A percentile compares a stretch with the other conserved stretches of the same genome.
phyloP scores from a whole-genome alignment of 2,329 filamentous ascomycete species.

The Hypoxylon sp. region DNA sequence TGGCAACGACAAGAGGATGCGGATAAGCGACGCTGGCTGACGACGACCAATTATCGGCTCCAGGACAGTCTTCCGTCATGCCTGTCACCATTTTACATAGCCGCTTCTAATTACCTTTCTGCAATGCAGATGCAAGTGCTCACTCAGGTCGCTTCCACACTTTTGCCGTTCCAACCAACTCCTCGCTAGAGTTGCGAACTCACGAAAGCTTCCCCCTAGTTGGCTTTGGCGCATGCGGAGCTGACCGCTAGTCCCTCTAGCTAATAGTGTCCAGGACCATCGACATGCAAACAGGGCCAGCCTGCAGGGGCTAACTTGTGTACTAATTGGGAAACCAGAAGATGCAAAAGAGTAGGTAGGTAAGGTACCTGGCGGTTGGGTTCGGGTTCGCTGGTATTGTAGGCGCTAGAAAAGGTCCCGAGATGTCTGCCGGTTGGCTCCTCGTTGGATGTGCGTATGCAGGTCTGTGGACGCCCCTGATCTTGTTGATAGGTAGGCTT shows the following conservation, averaged over 20 bases:
- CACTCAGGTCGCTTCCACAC: conserved; percentile 38
- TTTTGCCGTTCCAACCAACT: conserved; percentile 33
- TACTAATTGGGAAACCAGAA: conserved; percentile 28
- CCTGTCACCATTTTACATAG: conserved; percentile 31
- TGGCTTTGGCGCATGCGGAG: conserved; percentile 32
- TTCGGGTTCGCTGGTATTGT: conserved; percentile 27
- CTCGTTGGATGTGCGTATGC: conserved; percentile 21
- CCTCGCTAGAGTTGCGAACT: conserved; percentile 22
- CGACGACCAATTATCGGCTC: conserved; percentile 36
- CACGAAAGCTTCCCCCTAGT: conserved; percentile 28
- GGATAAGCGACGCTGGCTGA: conserved; percentile 37
- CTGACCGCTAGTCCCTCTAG: conserved; percentile 44
- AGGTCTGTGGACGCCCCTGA: conserved; percentile 34
- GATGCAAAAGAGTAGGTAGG: conserved; percentile 18
- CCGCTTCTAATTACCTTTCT: conserved; percentile 40
- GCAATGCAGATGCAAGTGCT: conserved; percentile 45
- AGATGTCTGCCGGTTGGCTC: conserved; percentile 38
- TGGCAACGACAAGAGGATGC: conserved; percentile 29
- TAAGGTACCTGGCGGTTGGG: conserved; percentile 34
- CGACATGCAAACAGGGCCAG: conserved; percentile 32
- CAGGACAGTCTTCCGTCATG: conserved; percentile 23
- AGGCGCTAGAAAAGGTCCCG: conserved; percentile 45
- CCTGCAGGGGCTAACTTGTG: conserved; percentile 31
- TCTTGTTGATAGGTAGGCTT: conserved; percentile 27
- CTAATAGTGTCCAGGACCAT: conserved; percentile 34